Conservation (phyloP, 352 stramenopile species). For the Paralagenidium karlingii region DNA sequence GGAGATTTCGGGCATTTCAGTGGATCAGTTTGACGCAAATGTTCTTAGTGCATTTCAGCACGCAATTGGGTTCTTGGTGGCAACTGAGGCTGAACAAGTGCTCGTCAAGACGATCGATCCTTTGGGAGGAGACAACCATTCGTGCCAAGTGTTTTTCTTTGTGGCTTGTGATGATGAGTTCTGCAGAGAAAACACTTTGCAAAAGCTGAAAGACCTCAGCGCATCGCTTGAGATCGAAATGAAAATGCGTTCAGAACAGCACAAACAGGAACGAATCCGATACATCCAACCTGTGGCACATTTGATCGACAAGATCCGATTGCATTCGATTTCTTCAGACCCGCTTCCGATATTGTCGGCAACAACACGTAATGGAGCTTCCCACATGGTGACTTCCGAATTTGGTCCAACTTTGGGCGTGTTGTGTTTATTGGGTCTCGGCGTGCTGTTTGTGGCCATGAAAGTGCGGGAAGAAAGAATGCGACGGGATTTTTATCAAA, state of each 20-base stretch:
- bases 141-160: conserved; percentile 7
- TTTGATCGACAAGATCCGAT: no score
- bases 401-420: no score
- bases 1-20: conserved; percentile 7
- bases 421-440: conserved; percentile 6
- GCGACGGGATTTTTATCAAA: conserved; percentile 14
- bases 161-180: conserved; percentile 5
- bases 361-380: no score
- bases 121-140: not conserved
- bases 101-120: conserved; percentile 9
- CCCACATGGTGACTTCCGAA: no score
- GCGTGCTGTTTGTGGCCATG: conserved; percentile 6
- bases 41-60: conserved; percentile 8
- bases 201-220: conserved; percentile 7
- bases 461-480: conserved; percentile 12
- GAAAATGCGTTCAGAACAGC: no score
- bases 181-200: conserved; percentile 2
- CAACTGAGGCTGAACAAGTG: conserved; percentile 1
- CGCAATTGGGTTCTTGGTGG: conserved; percentile 5
- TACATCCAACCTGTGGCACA: no score
- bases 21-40: conserved; percentile 7
- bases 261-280: no score
- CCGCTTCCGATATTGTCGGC: no score
- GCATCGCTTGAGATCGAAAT: conserved; percentile 7
- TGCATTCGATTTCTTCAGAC: no score